These are phyloP conservation scores for Spergularia azorica DNA, from an alignment of 179 eudicot species.

Conservation along the genomic window DNA sequence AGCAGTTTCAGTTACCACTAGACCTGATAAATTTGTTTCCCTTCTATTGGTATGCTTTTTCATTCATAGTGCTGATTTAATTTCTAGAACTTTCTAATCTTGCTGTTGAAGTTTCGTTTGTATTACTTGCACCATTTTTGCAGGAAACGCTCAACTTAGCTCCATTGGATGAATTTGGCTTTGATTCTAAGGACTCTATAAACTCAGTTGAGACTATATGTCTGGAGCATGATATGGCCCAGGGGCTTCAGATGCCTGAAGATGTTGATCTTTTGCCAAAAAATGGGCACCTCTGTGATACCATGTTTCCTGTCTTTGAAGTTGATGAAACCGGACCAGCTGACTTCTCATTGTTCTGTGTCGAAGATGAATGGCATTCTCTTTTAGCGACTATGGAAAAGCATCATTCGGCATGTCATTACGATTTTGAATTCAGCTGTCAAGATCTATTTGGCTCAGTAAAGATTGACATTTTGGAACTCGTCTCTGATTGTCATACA, in stretches of 20 bases:
- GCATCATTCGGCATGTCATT: conserved; percentile 30
- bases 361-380: conserved; percentile 40
- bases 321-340: conserved; percentile 62
- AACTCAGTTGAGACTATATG: conserved; percentile 50
- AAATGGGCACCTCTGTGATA: conserved; percentile 27
- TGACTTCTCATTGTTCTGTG: conserved; percentile 30
- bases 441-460: conserved; percentile 51
- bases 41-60: not conserved
- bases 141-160: conserved; percentile 52
- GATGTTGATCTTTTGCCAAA: conserved; percentile 41
- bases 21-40: not conserved
- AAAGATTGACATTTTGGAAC: conserved; percentile 51
- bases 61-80: not conserved
- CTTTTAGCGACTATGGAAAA: conserved; percentile 43
- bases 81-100: not conserved
- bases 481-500: conserved; percentile 39
- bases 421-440: conserved; percentile 36
- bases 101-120: not conserved
- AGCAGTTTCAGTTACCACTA: not conserved
- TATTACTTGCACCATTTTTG: conserved; percentile 18
- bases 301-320: conserved; percentile 64
- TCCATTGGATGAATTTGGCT: conserved; percentile 32
- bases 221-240: conserved; percentile 38
- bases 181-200: conserved; percentile 49
- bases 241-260: conserved; percentile 41